Evolutionary conservation across 2,329 filamentous ascomycete species (phyloP).

Genomic region (Tolypocladium ovalisporum): DNA sequence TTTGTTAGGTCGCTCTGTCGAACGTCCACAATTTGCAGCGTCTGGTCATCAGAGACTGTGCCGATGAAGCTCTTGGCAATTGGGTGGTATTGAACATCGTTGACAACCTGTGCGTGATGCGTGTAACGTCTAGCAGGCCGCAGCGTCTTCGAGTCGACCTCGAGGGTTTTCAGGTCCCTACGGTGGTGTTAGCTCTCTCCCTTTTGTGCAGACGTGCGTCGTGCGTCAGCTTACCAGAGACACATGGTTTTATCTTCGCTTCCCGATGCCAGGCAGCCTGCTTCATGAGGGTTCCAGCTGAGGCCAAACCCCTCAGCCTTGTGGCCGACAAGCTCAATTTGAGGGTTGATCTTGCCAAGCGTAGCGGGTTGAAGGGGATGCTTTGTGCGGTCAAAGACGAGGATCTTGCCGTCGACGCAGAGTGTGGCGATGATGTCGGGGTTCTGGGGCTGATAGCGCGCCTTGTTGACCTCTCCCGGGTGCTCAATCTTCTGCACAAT

Average conservation of each 20-base stretch:
- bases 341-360: conserved; percentile 58
- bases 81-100: conserved; percentile 94
- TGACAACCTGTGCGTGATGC: conserved; percentile 84
- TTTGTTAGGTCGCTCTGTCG: conserved; percentile 55
- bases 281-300: conserved; percentile 78
- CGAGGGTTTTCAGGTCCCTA: conserved; percentile 72
- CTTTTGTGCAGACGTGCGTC: not conserved
- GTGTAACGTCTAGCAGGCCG: conserved; percentile 67
- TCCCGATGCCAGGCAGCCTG: conserved; percentile 76
- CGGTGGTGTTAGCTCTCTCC: not conserved
- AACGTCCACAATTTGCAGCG: conserved; percentile 84
- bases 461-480: conserved; percentile 96
- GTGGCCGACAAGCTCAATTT: conserved; percentile 80
- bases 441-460: conserved; percentile 94
- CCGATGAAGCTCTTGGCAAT: conserved; percentile 77
- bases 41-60: conserved; percentile 90
- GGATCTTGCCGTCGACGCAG: conserved; percentile 74
- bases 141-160: conserved; percentile 57
- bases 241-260: conserved; percentile 88
- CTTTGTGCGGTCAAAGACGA: conserved; percentile 95
- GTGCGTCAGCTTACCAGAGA: conserved; percentile 55
- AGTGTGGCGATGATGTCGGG: conserved; percentile 93
- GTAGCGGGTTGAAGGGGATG: conserved; percentile 64
- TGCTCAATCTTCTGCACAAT: conserved; percentile 96
- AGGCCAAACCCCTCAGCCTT: conserved; percentile 83